phyloP scores from a whole-genome alignment of 2,329 filamentous ascomycete genomes.

The Dothideomycetes sp. region DNA sequence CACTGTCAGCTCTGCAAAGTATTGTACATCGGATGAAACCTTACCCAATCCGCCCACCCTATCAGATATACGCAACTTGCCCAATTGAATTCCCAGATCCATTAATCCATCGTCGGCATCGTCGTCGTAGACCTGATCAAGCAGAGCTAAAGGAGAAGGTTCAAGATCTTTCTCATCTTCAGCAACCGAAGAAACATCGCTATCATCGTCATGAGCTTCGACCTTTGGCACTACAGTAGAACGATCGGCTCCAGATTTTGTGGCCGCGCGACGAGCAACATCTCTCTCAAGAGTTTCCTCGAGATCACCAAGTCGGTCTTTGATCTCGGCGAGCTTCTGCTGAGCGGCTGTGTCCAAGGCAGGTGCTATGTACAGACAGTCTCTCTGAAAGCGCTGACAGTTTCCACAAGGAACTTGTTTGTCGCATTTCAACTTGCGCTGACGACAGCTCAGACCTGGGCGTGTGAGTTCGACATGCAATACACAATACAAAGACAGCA shows the following conservation, averaged over 20 bases:
- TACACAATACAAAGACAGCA: conserved; percentile 19
- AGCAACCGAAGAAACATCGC: conserved; percentile 38
- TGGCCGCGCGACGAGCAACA: conserved; percentile 41
- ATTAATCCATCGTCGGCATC: conserved; percentile 58
- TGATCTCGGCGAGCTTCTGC: conserved; percentile 63
- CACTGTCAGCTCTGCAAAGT: background rate
- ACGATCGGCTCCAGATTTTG: conserved; percentile 11
- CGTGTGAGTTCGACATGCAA: background rate
- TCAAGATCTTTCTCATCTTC: conserved; percentile 53
- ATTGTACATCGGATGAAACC: background rate
- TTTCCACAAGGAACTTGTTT: conserved; percentile 63
- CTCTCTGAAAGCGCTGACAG: conserved; percentile 44
- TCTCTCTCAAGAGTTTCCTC: conserved; percentile 62
- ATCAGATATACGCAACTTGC: conserved; percentile 64
- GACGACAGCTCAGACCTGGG: conserved; percentile 55
- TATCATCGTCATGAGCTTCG: conserved; percentile 47
- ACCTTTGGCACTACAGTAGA: conserved; percentile 21
- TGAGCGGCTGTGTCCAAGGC: conserved; percentile 61
- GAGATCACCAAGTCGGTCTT: conserved; percentile 65
- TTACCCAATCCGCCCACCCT: conserved; percentile 55
- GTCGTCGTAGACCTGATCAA: conserved; percentile 61
- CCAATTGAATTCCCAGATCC: conserved; percentile 63
- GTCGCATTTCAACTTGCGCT: conserved; percentile 71
- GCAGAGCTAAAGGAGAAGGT: conserved; percentile 51
- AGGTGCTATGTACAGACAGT: conserved; percentile 55